phyloP scores from a whole-genome alignment of 495 filamentous ascomycete genomes.

The Penicillium goetzii region DNA sequence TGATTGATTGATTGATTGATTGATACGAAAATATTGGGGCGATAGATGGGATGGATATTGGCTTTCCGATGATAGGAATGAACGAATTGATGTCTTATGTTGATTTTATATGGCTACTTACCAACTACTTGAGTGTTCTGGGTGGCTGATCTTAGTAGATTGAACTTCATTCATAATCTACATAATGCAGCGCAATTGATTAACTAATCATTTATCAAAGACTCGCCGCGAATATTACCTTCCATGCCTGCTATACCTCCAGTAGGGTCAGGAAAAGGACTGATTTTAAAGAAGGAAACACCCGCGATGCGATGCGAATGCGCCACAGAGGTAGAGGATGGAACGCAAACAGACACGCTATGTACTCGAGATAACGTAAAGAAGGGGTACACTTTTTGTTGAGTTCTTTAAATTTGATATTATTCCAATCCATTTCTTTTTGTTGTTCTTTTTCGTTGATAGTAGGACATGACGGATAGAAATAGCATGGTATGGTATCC shows the following conservation, averaged over 20 bases:
- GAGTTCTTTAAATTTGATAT: constrained; percentile 8
- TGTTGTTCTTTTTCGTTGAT: constrained; percentile 14
- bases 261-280: background rate
- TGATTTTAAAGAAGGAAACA: constrained; percentile 1
- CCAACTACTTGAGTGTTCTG: background rate
- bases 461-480: constrained; percentile 11
- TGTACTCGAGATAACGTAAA: constrained; percentile 17
- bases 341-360: constrained; percentile 10
- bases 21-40: background rate
- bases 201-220: background rate
- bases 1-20: background rate
- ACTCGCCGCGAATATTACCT: background rate
- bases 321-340: constrained; percentile 1
- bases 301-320: constrained; percentile 23
- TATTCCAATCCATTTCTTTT: constrained; percentile 16
- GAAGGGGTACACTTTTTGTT: constrained; percentile 6
- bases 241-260: background rate
- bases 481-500: constrained; percentile 22
- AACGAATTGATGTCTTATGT: constrained; percentile 15
- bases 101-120: background rate
- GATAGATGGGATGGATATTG: constrained; percentile 1
- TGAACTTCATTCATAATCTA: constrained; percentile 12
- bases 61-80: background rate
- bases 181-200: background rate
- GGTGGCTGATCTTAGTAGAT: background rate